Evolutionary conservation across 1,139 yeast species (phyloP).

Genomic region (Ogataea hybrid): DNA sequence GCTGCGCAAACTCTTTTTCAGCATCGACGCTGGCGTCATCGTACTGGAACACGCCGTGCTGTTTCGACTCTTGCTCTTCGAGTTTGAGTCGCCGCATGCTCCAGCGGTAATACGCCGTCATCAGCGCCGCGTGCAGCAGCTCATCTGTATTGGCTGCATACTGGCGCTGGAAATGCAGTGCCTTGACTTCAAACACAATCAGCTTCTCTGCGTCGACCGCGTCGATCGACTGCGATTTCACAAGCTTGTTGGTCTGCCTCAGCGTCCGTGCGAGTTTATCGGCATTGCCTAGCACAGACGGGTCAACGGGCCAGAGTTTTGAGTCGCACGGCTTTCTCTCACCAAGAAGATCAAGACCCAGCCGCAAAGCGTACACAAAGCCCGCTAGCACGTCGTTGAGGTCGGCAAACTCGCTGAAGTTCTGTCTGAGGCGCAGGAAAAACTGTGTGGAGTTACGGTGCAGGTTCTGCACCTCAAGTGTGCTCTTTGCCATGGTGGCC

Average conservation of each 20-base stretch:
- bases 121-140: slow-evolving; percentile 46
- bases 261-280: slow-evolving; percentile 32
- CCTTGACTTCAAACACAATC: slow-evolving; percentile 39
- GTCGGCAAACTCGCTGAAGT: slow-evolving; percentile 63
- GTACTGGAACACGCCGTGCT: slow-evolving; percentile 62
- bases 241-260: slow-evolving; percentile 36
- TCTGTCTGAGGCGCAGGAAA: slow-evolving; percentile 52
- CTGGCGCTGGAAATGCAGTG: slow-evolving; percentile 27
- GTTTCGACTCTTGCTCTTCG: slow-evolving; percentile 60
- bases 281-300: slow-evolving; percentile 34
- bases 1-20: slow-evolving; percentile 66
- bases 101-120: slow-evolving; percentile 76
- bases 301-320: slow-evolving; percentile 50
- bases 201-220: slow-evolving; percentile 48
- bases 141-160: slow-evolving; percentile 21
- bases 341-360: slow-evolving; percentile 63
- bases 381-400: slow-evolving; percentile 75
- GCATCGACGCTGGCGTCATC: slow-evolving; percentile 61
- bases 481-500: slow-evolving; percentile 30
- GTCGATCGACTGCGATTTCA: slow-evolving; percentile 45
- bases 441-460: slow-evolving; percentile 73
- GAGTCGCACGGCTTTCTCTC: slow-evolving; percentile 23
- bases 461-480: slow-evolving; percentile 54
- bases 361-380: slow-evolving; percentile 62
- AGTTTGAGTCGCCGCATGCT: slow-evolving; percentile 63